phyloP scores from a whole-genome alignment of 768 basidiomycete species.

The Chalciporus sphaerocephalus region DNA sequence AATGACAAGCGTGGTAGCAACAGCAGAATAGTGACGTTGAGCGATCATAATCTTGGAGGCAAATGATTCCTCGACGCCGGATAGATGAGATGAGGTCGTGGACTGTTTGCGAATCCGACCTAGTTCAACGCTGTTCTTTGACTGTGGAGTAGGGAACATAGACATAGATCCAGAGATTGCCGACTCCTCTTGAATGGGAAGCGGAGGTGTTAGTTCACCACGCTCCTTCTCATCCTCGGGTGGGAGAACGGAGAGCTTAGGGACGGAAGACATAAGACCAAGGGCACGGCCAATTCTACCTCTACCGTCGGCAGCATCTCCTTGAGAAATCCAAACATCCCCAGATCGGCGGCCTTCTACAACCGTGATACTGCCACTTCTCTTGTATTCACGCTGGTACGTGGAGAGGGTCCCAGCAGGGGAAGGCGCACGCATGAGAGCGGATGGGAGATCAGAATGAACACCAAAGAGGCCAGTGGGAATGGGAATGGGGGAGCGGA shows the following conservation, averaged over 20 bases:
- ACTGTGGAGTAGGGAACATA: slow-evolving; percentile 50
- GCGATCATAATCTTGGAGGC: slow-evolving; percentile 65
- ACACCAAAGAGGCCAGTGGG: slow-evolving; percentile 61
- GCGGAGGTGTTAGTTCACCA: slow-evolving; percentile 50
- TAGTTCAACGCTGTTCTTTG: slow-evolving; percentile 54
- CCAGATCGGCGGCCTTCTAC: slow-evolving; percentile 69
- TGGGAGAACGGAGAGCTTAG: slow-evolving; percentile 67
- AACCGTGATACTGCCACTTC: slow-evolving; percentile 57
- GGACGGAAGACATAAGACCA: slow-evolving; percentile 57
- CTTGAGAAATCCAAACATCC: slow-evolving; percentile 70
- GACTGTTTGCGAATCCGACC: slow-evolving; percentile 50
- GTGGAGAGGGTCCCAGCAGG: slow-evolving; percentile 33
- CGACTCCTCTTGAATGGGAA: slow-evolving; percentile 51
- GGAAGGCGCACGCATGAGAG: slow-evolving; percentile 42
- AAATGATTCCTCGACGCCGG: slow-evolving; percentile 46
- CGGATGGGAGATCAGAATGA: slow-evolving; percentile 39
- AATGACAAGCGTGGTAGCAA: slow-evolving; percentile 62
- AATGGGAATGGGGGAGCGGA: slow-evolving; percentile 61
- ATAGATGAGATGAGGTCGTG: slow-evolving; percentile 51
- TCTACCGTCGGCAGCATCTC: slow-evolving; percentile 68
- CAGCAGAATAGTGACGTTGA: slow-evolving; percentile 65
- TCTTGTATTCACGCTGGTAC: slow-evolving; percentile 46
- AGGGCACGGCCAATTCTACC: slow-evolving; percentile 56
- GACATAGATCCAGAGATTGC: slow-evolving; percentile 42
- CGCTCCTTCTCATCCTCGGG: slow-evolving; percentile 37